These are phyloP conservation scores for Zymoseptoria passerinii DNA, from an alignment of 2,329 filamentous ascomycete species.

Conservation along the genomic window DNA sequence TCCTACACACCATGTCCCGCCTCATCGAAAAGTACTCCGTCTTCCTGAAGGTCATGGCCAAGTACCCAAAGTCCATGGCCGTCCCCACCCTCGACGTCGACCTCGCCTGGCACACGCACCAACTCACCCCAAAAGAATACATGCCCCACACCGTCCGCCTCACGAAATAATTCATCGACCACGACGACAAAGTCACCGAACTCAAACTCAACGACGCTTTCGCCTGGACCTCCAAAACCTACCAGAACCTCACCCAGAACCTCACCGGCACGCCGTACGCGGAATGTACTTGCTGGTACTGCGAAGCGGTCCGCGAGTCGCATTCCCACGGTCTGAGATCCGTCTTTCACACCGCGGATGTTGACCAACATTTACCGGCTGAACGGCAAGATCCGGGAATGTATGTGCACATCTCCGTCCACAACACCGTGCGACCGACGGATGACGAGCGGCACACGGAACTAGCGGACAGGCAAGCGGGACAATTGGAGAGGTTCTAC, in stretches of 20 bases:
- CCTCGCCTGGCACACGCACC: slow-evolving; percentile 73
- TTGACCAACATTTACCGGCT: slow-evolving; percentile 30
- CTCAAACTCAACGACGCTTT: slow-evolving; percentile 56
- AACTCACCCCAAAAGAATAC: slow-evolving; percentile 58
- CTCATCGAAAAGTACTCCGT: slow-evolving; percentile 57
- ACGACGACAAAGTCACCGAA: slow-evolving; percentile 77
- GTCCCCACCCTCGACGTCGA: slow-evolving; percentile 71
- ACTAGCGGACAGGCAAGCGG: slow-evolving; percentile 23
- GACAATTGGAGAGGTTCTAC: slow-evolving; percentile 50
- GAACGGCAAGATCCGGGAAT: slow-evolving; percentile 45
- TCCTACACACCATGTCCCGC: slow-evolving; percentile 54
- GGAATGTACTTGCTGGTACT: slow-evolving; percentile 78
- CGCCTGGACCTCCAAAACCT: slow-evolving; percentile 62
- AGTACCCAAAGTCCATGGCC: slow-evolving; percentile 40
- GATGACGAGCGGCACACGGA: slow-evolving; percentile 18
- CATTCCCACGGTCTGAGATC: slow-evolving; percentile 43
- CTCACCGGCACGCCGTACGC: slow-evolving; percentile 59
- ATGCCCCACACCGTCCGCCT: slow-evolving; percentile 46
- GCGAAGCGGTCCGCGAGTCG: slow-evolving; percentile 58
- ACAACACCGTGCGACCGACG: slow-evolving; percentile 52
- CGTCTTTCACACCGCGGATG: slow-evolving; percentile 38
- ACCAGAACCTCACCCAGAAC: slow-evolving; percentile 58
- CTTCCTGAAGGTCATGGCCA: slow-evolving; percentile 53
- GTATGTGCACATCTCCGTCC: slow-evolving; percentile 63
- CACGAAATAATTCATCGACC: slow-evolving; percentile 59